Percentiles rank a stretch among this genome's conserved stretches.
These are phyloP conservation scores for Plasmodium knowlesi DNA, from an alignment of 169 alveolate genomes.

Conservation along the genomic window DNA sequence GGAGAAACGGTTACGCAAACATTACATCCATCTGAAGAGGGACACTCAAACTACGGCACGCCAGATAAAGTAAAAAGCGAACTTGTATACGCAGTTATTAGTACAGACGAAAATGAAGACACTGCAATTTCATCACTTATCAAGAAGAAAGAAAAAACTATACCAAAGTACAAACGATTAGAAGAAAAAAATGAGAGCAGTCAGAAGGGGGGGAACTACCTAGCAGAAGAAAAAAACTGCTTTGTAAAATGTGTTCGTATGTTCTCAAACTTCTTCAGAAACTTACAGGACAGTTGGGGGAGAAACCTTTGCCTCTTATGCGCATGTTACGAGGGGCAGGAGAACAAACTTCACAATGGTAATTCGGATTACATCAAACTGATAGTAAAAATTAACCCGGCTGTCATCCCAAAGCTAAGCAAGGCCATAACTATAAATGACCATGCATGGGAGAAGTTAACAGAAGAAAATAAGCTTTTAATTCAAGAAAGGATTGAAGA, in stretches of 20 bases:
- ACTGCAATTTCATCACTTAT: neutral
- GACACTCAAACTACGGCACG: neutral
- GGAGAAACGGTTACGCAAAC: neutral
- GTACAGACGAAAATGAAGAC: conserved; percentile 13
- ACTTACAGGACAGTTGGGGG: conserved; percentile 11
- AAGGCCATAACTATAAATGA: conserved; percentile 33
- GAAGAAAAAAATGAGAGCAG: neutral
- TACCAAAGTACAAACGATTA: neutral
- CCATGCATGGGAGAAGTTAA: neutral
- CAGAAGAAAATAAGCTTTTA: conserved; percentile 5
- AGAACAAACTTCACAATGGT: neutral
- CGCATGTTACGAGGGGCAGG: conserved; percentile 1
- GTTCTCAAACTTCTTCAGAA: conserved; percentile 13
- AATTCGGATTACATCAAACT: neutral
- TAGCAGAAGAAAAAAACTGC: neutral
- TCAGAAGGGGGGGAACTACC: neutral
- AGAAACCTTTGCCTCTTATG: conserved; percentile 12
- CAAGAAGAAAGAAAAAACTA: conserved; percentile 14
- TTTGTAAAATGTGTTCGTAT: neutral
- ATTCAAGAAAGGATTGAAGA: conserved; percentile 17
- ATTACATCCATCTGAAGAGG: neutral
- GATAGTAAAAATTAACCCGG: conserved; percentile 40
- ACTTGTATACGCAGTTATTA: neutral
- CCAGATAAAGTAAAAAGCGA: neutral
- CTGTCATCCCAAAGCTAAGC: conserved; percentile 1